Percentiles rank a stretch among this genome's conserved stretches.
Evolutionary conservation across 177 flowering plant genomes (phyloP).

Genomic region (Tripterygium wilfordii): DNA sequence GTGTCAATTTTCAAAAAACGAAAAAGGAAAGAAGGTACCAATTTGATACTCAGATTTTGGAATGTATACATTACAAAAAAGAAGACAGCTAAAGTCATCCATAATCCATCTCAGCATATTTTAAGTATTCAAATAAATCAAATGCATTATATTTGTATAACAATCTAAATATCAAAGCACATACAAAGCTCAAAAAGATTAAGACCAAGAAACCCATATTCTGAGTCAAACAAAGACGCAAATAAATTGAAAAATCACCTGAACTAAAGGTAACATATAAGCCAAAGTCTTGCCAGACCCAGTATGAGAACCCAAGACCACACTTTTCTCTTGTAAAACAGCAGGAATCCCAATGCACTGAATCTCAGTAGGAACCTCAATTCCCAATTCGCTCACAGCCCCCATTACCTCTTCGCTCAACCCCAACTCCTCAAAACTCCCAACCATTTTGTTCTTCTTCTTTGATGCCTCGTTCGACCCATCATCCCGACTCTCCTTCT

Average conservation of each 20-base stretch:
- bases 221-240: background rate
- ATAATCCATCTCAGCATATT: no score
- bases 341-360: slow-evolving; percentile 84
- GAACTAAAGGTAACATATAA: slow-evolving; percentile 91
- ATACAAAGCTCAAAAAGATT: no score
- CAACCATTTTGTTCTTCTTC: slow-evolving; percentile 24
- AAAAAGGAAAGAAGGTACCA: no score
- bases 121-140: no score
- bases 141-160: no score
- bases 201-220: background rate
- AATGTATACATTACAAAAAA: no score
- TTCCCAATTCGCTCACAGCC: slow-evolving; percentile 69
- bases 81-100: no score
- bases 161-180: no score
- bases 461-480: slow-evolving; percentile 13
- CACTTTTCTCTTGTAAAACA: slow-evolving; percentile 72
- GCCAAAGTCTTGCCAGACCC: slow-evolving; percentile 97
- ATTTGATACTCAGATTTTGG: no score
- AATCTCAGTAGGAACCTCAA: slow-evolving; percentile 89
- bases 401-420: slow-evolving; percentile 79
- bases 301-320: slow-evolving; percentile 95
- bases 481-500: slow-evolving; percentile 11
- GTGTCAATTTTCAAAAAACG: no score
- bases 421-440: slow-evolving; percentile 72
- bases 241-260: slow-evolving; percentile 35